These are phyloP conservation scores for Phytophthora capsici DNA, from an alignment of 352 stramenopile species.

Conservation along the genomic window DNA sequence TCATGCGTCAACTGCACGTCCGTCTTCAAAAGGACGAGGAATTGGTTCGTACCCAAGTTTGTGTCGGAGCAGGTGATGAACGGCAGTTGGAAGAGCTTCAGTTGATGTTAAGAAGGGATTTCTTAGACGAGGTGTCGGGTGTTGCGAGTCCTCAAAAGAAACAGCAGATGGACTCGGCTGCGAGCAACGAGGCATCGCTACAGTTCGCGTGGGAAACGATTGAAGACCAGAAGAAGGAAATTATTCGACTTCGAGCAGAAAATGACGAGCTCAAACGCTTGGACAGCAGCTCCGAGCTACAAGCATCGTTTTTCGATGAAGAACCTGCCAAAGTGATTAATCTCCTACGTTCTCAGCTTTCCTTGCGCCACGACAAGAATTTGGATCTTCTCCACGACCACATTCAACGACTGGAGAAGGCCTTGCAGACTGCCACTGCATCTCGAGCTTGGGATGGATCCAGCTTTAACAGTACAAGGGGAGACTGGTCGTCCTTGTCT, in stretches of 20 bases:
- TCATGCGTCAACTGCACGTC: constrained; percentile 53
- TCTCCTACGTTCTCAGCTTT: constrained; percentile 59
- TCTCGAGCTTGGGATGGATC: constrained; percentile 37
- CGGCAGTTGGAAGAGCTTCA: constrained; percentile 64
- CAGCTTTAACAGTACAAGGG: constrained; percentile 44
- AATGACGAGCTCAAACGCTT: constrained; percentile 49
- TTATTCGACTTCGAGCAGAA: constrained; percentile 62
- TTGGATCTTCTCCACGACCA: constrained; percentile 63
- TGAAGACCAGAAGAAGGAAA: constrained; percentile 74
- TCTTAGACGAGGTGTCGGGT: constrained; percentile 53
- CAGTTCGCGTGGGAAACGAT: constrained; percentile 83
- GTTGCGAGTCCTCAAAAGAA: constrained; percentile 37
- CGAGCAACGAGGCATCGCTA: constrained; percentile 64
- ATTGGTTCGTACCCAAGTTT: constrained; percentile 47
- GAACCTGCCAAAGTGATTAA: constrained; percentile 50
- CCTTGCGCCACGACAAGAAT: constrained; percentile 60
- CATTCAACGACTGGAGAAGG: constrained; percentile 57
- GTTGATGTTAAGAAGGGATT: constrained; percentile 52
- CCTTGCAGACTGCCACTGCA: constrained; percentile 27
- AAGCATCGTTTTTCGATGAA: constrained; percentile 38
- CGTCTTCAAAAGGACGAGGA: constrained; percentile 59
- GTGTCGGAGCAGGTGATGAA: constrained; percentile 54
- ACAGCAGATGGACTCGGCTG: constrained; percentile 32
- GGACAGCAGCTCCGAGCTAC: not conserved
- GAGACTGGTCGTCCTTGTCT: constrained; percentile 36